Evolutionary conservation across 2,329 filamentous ascomycete genomes (phyloP).

Genomic region (Ascochyta clinopodiicola): DNA sequence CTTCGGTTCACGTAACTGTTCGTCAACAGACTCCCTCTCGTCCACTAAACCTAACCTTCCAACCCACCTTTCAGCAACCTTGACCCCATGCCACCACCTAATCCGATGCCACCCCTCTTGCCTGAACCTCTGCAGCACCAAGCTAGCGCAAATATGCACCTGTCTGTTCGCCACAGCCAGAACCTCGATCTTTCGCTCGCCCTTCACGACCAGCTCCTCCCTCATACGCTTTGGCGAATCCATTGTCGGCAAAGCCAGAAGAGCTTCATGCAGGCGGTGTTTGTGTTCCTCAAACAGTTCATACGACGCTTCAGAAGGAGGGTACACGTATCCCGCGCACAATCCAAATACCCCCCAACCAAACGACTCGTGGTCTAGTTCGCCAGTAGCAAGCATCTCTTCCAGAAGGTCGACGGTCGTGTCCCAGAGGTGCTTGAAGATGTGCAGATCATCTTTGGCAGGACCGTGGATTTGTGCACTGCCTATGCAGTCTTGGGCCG

Average conservation of each 20-base stretch:
- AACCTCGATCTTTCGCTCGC: background rate
- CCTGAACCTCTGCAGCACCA: conserved; percentile 27
- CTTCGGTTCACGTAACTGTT: background rate
- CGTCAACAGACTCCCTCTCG: background rate
- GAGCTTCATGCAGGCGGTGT: conserved; percentile 20
- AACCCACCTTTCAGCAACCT: conserved; percentile 28
- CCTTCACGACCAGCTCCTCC: background rate
- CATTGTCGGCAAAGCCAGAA: conserved; percentile 16
- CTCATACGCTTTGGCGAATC: conserved; percentile 1
- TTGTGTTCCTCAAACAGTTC: conserved; percentile 16
- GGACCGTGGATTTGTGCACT: conserved; percentile 18
- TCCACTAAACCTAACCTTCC: background rate
- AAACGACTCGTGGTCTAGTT: conserved; percentile 23
- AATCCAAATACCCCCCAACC: conserved; percentile 29
- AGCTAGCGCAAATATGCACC: conserved; percentile 22
- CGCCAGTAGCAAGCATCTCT: conserved; percentile 11
- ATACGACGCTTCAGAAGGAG: background rate
- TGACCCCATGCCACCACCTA: conserved; percentile 27
- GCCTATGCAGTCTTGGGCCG: conserved; percentile 26
- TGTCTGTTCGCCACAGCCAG: conserved; percentile 21
- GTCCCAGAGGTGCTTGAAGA: conserved; percentile 24
- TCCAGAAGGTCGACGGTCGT: conserved; percentile 20
- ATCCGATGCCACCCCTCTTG: conserved; percentile 21
- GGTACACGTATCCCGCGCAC: conserved; percentile 24
- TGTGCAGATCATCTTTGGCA: conserved; percentile 19